Percentiles rank a stretch among this genome's conserved stretches.
Evolutionary conservation across 2,329 filamentous ascomycete genomes (phyloP).

Genomic region (Cyphellophora europaea): DNA sequence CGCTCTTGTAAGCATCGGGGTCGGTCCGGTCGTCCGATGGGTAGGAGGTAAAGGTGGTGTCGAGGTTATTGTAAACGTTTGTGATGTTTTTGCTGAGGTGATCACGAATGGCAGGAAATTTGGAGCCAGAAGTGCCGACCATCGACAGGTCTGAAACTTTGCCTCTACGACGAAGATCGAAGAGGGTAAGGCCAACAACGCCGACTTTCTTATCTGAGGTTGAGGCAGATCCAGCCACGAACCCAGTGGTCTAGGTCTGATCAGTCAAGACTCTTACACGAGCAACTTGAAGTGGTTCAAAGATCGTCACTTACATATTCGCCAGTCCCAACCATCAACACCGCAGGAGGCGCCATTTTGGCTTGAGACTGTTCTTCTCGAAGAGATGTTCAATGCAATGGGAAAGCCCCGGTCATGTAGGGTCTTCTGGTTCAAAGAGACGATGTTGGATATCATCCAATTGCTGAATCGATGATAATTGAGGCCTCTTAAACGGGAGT

Average conservation of each 20-base stretch:
- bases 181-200: constrained; percentile 86
- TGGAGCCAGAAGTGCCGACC: constrained; percentile 80
- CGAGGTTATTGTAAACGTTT: constrained; percentile 77
- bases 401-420: too few species aligned
- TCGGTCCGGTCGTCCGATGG: constrained; percentile 64
- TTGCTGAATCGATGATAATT: too few species aligned
- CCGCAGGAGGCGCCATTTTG: constrained; percentile 52
- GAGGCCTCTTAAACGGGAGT: too few species aligned
- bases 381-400: too few species aligned
- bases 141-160: constrained; percentile 81
- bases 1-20: constrained; percentile 74
- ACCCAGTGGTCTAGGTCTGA: constrained; percentile 92
- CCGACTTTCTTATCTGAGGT: constrained; percentile 93
- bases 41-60: constrained; percentile 77
- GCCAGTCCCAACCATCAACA: constrained; percentile 78
- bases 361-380: too few species aligned
- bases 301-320: too few species aligned
- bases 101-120: constrained; percentile 86
- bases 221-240: constrained; percentile 73
- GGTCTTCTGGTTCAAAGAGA: too few species aligned
- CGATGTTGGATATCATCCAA: too few species aligned
- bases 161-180: constrained; percentile 56
- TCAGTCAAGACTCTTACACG: too few species aligned
- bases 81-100: constrained; percentile 83
- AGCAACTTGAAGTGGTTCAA: too few species aligned